Evolutionary conservation across 1,139 yeast species (phyloP), one percentile per base, ranked within the genome.

Genomic region (Scheffersomyces stambukii): DNA sequence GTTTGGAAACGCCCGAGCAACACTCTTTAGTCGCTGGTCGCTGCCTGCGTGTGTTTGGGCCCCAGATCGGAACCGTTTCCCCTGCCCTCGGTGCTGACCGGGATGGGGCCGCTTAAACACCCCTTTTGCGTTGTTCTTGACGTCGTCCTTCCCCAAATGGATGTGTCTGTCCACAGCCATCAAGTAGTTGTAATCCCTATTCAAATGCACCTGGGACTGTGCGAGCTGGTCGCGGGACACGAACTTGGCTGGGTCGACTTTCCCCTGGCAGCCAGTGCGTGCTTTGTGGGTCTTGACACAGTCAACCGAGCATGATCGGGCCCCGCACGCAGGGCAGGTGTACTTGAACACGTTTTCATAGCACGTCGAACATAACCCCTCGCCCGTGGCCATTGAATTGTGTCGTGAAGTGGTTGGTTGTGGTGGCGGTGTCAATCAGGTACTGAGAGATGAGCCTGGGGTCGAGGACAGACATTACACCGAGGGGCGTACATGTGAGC

Each of bases 171-270:
- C 81, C 33, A 89, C 48, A 14, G 63, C 63, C 35, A 75, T 64
- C 21, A 89, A 57, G 47, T 84, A 85, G 48, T 85, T 82, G 52
- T 88, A 89, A 52, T 89, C 97, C 35, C 96, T 58, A 47, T 88
- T 86, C 8, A 88, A 74, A 25, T 77, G 57, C 8, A 46, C 35
- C 15, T 55, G 45, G 24, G 51, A 46, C 13, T 50, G 41, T 6
- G 54, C 38, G 4, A 75, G 41, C 5, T 66, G 64, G 21, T 64
- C 62, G 36, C 68, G 58, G 3, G 73, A 43, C 2, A 83, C 60
- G 48, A 77, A 86, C 32, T 62, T 60, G 1, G 86, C 64, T 17
- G 73, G 75, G 46, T 82, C 86, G 18, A 77, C 69, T 18, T 49
- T 42, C 0, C 97, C 97, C 6, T 76, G 56, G 50, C 97, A 89